Evolutionary conservation across 2,329 filamentous ascomycete genomes (phyloP), one percentile per base, ranked within the genome.

Genomic region (Corynespora cassiicola): DNA sequence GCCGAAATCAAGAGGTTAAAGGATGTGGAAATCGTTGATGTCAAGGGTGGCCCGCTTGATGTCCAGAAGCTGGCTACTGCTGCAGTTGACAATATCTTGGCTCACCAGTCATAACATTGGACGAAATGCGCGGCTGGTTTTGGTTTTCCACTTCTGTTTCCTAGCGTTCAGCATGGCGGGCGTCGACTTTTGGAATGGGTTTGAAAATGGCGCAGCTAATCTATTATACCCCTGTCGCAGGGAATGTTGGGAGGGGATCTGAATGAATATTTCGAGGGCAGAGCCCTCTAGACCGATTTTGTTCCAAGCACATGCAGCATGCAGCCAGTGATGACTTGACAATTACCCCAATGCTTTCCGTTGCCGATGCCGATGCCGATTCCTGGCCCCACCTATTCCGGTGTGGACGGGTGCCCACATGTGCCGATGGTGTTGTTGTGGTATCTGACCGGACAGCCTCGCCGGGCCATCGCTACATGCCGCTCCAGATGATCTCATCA

Each of bases 1-100:
- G 82, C 88, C 38, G 87, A 90, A 62, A 74, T 79, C 48, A 75
- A 65, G 43, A 58, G 56, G 34, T 55, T 67, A 8, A 65, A 64
- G 47, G 74, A 77, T 49, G 70, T 76, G 2, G 50, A 75, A 36
- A 64, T 65, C 15, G 66, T 77, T 31, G 74, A 77, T 49, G 74
- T 75, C 9, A 69, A 66, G 42, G 72, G 72, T 8, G 60, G 51
- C 18, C 56, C 63, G 32, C 48, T 47, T 17, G 70, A 73, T 37
- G 74, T 76, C 20, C 56, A 72, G 39, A 38, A 54, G 21, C 53
- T 73, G 36, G 72, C 72, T 11, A 41, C 63, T 6, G 56, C 52
- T 6, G 65, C 63, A 4, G 72, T 75, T 3, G 64, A 72, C 42
- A 50, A 53, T 17, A 58, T 70, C 12, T 53, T 73, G 52, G 43